Conservation (phyloP, 768 basidiomycete genomes). For the Chalciporus piperatus region DNA sequence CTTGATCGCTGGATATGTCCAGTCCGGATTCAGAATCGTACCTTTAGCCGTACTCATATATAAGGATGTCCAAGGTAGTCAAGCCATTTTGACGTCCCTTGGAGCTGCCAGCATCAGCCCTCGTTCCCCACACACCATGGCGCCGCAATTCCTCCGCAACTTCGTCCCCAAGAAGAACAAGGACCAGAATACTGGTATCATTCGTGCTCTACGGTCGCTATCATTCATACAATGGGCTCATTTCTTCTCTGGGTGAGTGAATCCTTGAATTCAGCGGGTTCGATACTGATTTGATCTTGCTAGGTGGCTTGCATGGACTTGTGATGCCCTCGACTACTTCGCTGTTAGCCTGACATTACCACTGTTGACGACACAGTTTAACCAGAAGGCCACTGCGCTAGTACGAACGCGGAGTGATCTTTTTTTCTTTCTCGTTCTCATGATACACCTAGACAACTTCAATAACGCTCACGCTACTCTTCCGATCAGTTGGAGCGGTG, state of each 20-base stretch:
- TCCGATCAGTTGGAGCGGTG: slow-evolving; percentile 77
- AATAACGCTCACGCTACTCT: slow-evolving; percentile 91
- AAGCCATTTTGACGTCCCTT: neutral
- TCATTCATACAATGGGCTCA: slow-evolving; percentile 56
- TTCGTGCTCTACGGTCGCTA: slow-evolving; percentile 42
- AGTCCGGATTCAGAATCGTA: slow-evolving; percentile 4
- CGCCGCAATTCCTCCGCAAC: slow-evolving; percentile 41
- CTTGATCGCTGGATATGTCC: neutral
- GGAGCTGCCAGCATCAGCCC: neutral
- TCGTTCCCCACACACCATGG: slow-evolving; percentile 6
- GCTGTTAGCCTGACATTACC: slow-evolving; percentile 61
- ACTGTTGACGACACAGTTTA: slow-evolving; percentile 48
- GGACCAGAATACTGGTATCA: slow-evolving; percentile 33
- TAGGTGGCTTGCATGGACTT: slow-evolving; percentile 85
- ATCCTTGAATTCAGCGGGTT: neutral
- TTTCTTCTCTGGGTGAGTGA: slow-evolving; percentile 53
- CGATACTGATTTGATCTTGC: neutral
- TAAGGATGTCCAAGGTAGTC: neutral
- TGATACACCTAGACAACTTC: slow-evolving; percentile 54
- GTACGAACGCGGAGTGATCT: slow-evolving; percentile 26
- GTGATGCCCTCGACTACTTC: slow-evolving; percentile 87
- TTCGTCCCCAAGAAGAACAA: slow-evolving; percentile 49
- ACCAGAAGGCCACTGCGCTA: slow-evolving; percentile 40
- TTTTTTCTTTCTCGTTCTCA: neutral
- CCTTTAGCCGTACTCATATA: slow-evolving; percentile 9